Conservation (phyloP, 2,329 filamentous ascomycete genomes). For the Sporothrix sp. region DNA sequence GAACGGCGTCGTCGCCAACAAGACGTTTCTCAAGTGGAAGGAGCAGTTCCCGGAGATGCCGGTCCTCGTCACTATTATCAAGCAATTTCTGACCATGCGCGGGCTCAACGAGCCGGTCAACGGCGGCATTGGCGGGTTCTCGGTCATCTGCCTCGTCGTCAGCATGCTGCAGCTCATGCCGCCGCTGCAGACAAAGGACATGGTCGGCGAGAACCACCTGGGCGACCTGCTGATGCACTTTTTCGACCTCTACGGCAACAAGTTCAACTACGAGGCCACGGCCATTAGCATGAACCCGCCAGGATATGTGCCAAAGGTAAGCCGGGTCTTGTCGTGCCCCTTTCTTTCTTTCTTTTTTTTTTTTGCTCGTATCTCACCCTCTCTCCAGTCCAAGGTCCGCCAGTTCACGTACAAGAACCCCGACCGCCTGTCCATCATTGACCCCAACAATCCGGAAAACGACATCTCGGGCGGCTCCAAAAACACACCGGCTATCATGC, state of each 20-base stretch:
- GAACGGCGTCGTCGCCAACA: conserved; percentile 68
- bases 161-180: conserved; percentile 79
- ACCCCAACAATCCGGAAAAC: conserved; percentile 76
- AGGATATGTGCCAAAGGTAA: conserved; percentile 66
- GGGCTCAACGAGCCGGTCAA: conserved; percentile 84
- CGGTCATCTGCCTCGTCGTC: conserved; percentile 85
- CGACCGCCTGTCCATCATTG: conserved; percentile 74
- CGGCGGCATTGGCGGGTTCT: conserved; percentile 88
- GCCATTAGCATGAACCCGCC: conserved; percentile 72
- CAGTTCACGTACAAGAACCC: conserved; percentile 47
- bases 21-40: conserved; percentile 76
- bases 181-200: conserved; percentile 50
- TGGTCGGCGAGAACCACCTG: conserved; percentile 56
- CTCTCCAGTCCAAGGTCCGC: conserved; percentile 34
- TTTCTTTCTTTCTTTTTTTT: background rate
- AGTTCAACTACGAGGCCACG: conserved; percentile 59
- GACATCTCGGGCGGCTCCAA: conserved; percentile 83
- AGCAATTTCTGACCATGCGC: conserved; percentile 85
- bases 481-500: conserved; percentile 57
- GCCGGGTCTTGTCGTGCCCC: conserved; percentile 18
- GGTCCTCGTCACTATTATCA: conserved; percentile 74
- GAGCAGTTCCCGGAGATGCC: conserved; percentile 73
- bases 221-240: conserved; percentile 80
- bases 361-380: background rate
- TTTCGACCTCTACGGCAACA: conserved; percentile 77